These are phyloP conservation scores for Trichoderma sp. DNA, from an alignment of 2,329 filamentous ascomycete species.

Conservation along the genomic window DNA sequence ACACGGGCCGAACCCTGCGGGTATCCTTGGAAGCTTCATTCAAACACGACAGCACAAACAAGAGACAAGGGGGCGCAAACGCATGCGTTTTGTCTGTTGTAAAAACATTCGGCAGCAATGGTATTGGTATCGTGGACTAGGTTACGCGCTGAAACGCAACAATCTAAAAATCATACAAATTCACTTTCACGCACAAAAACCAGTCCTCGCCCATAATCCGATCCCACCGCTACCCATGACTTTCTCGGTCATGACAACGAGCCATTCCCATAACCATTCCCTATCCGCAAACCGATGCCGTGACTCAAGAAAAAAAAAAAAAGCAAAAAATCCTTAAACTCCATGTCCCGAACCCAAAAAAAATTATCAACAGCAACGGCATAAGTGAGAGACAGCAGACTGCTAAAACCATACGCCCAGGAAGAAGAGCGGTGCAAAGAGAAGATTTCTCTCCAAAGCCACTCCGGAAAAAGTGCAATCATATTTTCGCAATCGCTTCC, in stretches of 20 bases:
- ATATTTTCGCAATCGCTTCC: not conserved
- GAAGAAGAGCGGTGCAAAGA: not conserved
- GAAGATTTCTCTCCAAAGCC: not conserved
- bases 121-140: constrained; percentile 28
- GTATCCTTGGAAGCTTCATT: not conserved
- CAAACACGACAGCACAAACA: not conserved
- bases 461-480: not conserved
- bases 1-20: not conserved
- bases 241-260: not conserved
- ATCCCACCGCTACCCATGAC: constrained; percentile 21
- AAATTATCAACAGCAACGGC: not conserved
- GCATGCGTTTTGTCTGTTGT: not conserved
- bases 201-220: constrained; percentile 25
- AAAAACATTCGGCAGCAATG: constrained; percentile 22
- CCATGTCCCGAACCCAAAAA: not conserved
- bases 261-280: constrained; percentile 1
- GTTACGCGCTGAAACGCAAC: constrained; percentile 26
- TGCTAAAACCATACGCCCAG: not conserved
- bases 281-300: constrained; percentile 10
- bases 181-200: constrained; percentile 23
- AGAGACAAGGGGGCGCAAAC: not conserved
- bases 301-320: not conserved
- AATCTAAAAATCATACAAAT: constrained; percentile 27
- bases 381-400: not conserved
- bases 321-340: not conserved